phyloP scores from a whole-genome alignment of 2,329 filamentous ascomycete genomes.

The Arthroderma sp. region DNA sequence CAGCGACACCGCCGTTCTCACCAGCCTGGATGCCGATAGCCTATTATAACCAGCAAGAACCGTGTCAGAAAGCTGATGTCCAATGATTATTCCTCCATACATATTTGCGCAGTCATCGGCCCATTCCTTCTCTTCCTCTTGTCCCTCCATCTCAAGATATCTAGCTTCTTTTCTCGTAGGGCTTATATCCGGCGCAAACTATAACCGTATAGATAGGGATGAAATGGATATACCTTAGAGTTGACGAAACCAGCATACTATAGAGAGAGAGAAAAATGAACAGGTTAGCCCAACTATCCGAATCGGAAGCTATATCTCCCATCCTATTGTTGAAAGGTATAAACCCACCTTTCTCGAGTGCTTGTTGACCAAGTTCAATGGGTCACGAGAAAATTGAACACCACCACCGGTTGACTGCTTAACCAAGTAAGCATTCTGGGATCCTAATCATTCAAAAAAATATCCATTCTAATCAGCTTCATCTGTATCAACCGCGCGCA shows the following conservation, averaged over 20 bases:
- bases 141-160: background rate
- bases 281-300: slow-evolving; percentile 15
- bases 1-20: slow-evolving; percentile 66
- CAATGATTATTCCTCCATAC: background rate
- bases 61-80: background rate
- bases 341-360: slow-evolving; percentile 72
- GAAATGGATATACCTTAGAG: slow-evolving; percentile 62
- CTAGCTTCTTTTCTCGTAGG: background rate
- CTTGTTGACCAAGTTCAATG: slow-evolving; percentile 84
- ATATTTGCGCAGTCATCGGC: background rate
- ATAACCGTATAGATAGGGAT: background rate
- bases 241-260: slow-evolving; percentile 89
- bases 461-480: background rate
- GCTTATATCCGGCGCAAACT: background rate
- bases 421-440: slow-evolving; percentile 80
- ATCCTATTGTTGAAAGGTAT: slow-evolving; percentile 13
- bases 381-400: slow-evolving; percentile 84
- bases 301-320: background rate
- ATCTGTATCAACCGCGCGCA: background rate
- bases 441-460: slow-evolving; percentile 44
- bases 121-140: background rate
- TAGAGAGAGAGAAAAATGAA: slow-evolving; percentile 12
- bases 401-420: slow-evolving; percentile 73
- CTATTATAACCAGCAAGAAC: slow-evolving; percentile 34
- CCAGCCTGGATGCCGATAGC: slow-evolving; percentile 67